Evolutionary conservation across 148 eudicot species (phyloP), one percentile per base, ranked within the genome.

Genomic region (Linanthus parryae): DNA sequence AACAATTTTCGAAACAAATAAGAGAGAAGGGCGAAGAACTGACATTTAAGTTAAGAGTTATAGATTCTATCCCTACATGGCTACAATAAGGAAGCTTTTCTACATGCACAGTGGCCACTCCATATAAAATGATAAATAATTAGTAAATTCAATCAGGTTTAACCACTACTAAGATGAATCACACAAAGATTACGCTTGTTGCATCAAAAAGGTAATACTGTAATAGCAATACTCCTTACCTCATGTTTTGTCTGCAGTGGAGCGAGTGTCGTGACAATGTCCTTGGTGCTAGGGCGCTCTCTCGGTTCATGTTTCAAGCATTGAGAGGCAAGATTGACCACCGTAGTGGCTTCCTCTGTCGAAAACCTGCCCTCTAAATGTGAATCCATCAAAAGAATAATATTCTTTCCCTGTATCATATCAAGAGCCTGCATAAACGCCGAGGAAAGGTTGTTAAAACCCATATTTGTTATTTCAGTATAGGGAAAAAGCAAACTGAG

Each of bases 241-340:
- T 77, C 81, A n/a, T 76, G 65, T 52, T 64, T 72, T 43, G 60
- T 60, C 39, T 72, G 62, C 37, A 78, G 66, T 5, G 83, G 81
- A 31, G 72, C 33, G 35, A 81, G 77, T 33, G 83, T 61, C 28
- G 76, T 57, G 54, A 78, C 81, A 34, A 81, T 81, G 55, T 77
- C 81, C 55, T 58, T 69, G 38, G 76, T 63, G 48, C 53, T 69
- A 10, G 88, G 88, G 33, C 88, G 71, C 44, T 81, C 88, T 52
- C 81, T 72, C 14, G 88, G 83, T 69, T 81, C 88, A 45, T 77
- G 76, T 64, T 81, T 80, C 74, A 81, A 61, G 52, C 88, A 81
- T 36, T 58, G 77, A 9, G 83, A 77, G 52, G 81, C 88, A 64
- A 81, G 81, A 57, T 59, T 63, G 44, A 81, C 71, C 29, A 81